Percentiles rank a stretch among this genome's conserved stretches.
phyloP scores from a whole-genome alignment of 495 filamentous ascomycete species.

The Tuber microsphaerosporum region DNA sequence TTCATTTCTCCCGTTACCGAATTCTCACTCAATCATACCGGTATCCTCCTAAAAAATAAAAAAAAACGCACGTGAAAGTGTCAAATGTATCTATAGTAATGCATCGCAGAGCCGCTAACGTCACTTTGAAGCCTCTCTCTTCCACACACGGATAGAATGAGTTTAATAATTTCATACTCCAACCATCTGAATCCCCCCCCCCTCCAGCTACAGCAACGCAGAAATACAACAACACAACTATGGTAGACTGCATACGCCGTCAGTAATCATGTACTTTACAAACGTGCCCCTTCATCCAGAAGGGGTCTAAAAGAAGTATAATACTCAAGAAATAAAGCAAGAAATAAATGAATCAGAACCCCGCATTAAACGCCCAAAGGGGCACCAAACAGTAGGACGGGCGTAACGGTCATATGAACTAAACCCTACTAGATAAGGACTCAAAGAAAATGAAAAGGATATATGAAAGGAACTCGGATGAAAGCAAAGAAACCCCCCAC shows the following conservation, averaged over 20 bases:
- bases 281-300: background rate
- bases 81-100: constrained; percentile 5
- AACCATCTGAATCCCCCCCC: background rate
- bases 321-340: background rate
- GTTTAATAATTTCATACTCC: background rate
- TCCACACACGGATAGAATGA: background rate
- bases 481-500: background rate
- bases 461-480: background rate
- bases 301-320: background rate
- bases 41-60: no score
- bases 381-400: background rate
- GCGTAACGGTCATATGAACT: background rate
- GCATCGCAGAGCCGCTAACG: background rate
- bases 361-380: background rate
- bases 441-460: background rate
- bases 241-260: background rate
- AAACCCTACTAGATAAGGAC: background rate
- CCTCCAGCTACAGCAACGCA: background rate
- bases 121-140: background rate
- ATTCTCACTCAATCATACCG: background rate
- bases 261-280: constrained; percentile 1
- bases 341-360: background rate
- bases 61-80: constrained; percentile 20
- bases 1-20: background rate
- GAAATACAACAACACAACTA: background rate